Base-by-base conservation (phyloP, 352 stramenopile species). In the Phytopythium delawarense region DNA sequence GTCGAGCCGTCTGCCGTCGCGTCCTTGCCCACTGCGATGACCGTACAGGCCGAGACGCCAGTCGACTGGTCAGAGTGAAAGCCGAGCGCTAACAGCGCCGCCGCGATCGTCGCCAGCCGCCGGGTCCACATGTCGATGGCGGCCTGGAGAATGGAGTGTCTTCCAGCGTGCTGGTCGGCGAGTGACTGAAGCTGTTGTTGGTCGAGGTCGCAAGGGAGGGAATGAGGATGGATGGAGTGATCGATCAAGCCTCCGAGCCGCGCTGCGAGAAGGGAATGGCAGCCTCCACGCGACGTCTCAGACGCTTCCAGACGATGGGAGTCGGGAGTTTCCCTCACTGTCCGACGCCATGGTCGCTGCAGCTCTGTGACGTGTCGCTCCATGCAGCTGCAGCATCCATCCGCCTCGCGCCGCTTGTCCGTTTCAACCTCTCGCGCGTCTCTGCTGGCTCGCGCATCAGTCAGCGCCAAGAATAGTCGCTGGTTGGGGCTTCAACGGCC, bases 1-100 rank as follows among this genome's bases (percentile, higher is more conserved):
- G 91, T 93, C 30, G 88, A 92, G 49, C 91, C 90, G 52, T 96
- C 87, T 1, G 56, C 56, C 48, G 81, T 91, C 1, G 92, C 92
- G 42, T 84, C 74, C 60, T 67, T 76, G 18, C 88, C 91, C 16
- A 97, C 80, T 6, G 76, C 81, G 40, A 98, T 96, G 32, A 94
- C 84, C 11, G 93, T 98, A 67, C 93, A 98, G 2, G 74, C 78
- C 46, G 48, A 57, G 18, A 51, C 45, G 12, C 30, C 25, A 42
- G 23, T 52, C 23, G 46, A 52, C 6, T 23, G 21, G n/a, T 52
- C 23, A 0, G 21, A 34, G 30, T 9, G 2, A 3, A 59, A 11
- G 9, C 52, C 52, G 3, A 59, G 4, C 9, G 32, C 32, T 8
- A 46, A 1, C 30, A 58, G 52, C 34, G n/a, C 52, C 5, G 34